Evolutionary conservation across 2,329 filamentous ascomycete genomes (phyloP).

Genomic region (Penicillium sclerotigenum): DNA sequence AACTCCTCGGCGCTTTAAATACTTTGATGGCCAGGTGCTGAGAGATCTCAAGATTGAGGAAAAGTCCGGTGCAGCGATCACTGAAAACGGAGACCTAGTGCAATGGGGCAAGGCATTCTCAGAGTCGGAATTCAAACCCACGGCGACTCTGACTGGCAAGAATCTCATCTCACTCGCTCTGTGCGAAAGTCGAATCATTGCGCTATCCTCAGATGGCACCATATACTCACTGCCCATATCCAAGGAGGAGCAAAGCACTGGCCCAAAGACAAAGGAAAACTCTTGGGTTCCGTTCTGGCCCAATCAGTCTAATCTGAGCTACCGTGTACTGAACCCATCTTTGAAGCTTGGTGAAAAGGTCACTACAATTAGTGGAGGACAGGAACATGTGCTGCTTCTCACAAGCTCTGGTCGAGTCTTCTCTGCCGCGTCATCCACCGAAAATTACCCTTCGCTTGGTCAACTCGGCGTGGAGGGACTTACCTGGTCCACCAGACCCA

Average conservation of each 20-base stretch:
- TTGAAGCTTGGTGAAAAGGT: slow-evolving; percentile 70
- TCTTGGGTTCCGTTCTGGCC: slow-evolving; percentile 76
- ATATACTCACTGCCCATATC: slow-evolving; percentile 84
- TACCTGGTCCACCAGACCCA: slow-evolving; percentile 72
- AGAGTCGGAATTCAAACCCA: slow-evolving; percentile 60
- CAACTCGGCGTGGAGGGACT: slow-evolving; percentile 85
- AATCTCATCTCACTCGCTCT: slow-evolving; percentile 72
- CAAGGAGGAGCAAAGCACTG: slow-evolving; percentile 64
- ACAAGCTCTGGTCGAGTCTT: slow-evolving; percentile 84
- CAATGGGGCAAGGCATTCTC: slow-evolving; percentile 87
- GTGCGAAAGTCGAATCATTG: slow-evolving; percentile 79
- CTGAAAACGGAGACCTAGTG: slow-evolving; percentile 80
- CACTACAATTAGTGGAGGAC: slow-evolving; percentile 69
- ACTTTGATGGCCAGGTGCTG: slow-evolving; percentile 79
- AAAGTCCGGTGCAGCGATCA: slow-evolving; percentile 79
- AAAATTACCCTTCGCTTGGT: slow-evolving; percentile 74
- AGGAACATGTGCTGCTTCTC: slow-evolving; percentile 82
- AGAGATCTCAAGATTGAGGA: slow-evolving; percentile 83
- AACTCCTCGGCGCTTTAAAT: slow-evolving; percentile 70
- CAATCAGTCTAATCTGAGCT: slow-evolving; percentile 59
- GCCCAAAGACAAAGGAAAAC: slow-evolving; percentile 61
- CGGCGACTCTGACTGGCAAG: slow-evolving; percentile 73
- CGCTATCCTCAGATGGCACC: slow-evolving; percentile 67
- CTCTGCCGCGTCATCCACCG: slow-evolving; percentile 75
- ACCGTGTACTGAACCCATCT: slow-evolving; percentile 67